A percentile compares a stretch with the other conserved stretches of the same genome.
Conservation (phyloP, 2,329 filamentous ascomycete species). For the Aspergillus hiratsukae region DNA sequence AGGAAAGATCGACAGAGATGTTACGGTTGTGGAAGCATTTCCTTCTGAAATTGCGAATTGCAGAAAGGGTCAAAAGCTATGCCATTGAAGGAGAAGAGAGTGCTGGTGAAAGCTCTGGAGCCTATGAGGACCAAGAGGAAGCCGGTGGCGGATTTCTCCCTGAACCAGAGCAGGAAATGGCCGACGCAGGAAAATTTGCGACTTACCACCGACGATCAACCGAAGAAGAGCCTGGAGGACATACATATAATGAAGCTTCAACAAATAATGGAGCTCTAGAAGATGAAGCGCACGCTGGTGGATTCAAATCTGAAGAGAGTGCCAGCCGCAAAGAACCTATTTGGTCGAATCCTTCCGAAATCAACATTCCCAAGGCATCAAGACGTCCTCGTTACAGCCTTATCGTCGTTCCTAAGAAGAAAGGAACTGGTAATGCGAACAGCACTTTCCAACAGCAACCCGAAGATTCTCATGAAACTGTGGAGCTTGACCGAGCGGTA, state of each 20-base stretch:
- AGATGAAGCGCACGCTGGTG: conserved; percentile 14
- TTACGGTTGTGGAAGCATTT: conserved; percentile 58
- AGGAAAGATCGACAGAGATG: conserved; percentile 47
- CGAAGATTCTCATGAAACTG: background rate
- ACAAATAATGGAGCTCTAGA: background rate
- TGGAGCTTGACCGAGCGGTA: background rate
- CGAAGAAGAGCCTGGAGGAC: too few species aligned
- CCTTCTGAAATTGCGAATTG: conserved; percentile 61
- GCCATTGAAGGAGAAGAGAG: conserved; percentile 34
- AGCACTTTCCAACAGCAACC: background rate
- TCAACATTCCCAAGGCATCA: background rate
- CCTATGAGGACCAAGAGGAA: conserved; percentile 20
- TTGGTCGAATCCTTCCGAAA: background rate
- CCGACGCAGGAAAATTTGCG: background rate
- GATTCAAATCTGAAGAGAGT: conserved; percentile 16
- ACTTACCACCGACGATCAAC: background rate
- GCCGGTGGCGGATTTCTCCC: conserved; percentile 38
- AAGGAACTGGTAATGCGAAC: background rate
- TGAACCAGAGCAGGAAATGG: conserved; percentile 22
- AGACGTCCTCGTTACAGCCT: conserved; percentile 24
- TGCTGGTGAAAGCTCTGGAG: conserved; percentile 28
- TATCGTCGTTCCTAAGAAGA: conserved; percentile 25
- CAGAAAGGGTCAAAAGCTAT: conserved; percentile 65
- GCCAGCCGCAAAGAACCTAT: background rate
- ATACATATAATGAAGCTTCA: background rate